Percentiles rank a stretch among this genome's conserved stretches.
phyloP scores from a whole-genome alignment of 2,329 filamentous ascomycete genomes.

The Curvularia eragrostidis region DNA sequence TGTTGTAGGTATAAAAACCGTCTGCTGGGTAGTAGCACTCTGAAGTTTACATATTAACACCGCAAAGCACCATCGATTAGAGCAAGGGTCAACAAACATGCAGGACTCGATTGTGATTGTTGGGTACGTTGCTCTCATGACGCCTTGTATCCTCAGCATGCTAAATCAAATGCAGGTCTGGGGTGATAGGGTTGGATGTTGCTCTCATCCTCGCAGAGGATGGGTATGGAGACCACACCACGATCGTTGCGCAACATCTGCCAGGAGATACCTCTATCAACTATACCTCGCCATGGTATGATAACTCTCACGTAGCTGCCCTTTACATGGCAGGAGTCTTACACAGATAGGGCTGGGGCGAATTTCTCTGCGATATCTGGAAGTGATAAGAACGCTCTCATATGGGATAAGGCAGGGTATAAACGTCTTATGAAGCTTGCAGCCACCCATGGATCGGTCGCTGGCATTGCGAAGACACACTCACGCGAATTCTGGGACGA shows the following conservation, averaged over 20 bases:
- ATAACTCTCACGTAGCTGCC: neutral
- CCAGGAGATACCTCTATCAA: constrained; percentile 29
- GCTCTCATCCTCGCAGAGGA: constrained; percentile 25
- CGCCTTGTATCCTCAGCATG: neutral
- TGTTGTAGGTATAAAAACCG: neutral
- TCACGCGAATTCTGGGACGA: constrained; percentile 30
- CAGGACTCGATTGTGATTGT: constrained; percentile 23
- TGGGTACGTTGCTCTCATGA: constrained; percentile 12
- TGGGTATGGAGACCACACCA: constrained; percentile 21
- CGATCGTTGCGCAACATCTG: constrained; percentile 24
- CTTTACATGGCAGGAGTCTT: neutral
- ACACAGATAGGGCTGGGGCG: constrained; percentile 19
- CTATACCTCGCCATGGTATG: constrained; percentile 30
- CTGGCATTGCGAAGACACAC: constrained; percentile 19
- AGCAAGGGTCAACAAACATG: constrained; percentile 5
- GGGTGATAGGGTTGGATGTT: constrained; percentile 26
- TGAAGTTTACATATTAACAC: neutral
- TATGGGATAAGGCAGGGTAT: constrained; percentile 28
- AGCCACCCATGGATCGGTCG: constrained; percentile 17
- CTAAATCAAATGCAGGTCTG: constrained; percentile 15
- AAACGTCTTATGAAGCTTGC: constrained; percentile 27
- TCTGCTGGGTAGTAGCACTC: neutral
- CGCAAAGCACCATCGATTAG: neutral
- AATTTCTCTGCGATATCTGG: constrained; percentile 33
- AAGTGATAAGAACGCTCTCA: constrained; percentile 24